Percentiles rank a stretch among this genome's conserved stretches.
Conservation (phyloP, 176 grass and related monocot genomes). For the Oropetium thomaeum region DNA sequence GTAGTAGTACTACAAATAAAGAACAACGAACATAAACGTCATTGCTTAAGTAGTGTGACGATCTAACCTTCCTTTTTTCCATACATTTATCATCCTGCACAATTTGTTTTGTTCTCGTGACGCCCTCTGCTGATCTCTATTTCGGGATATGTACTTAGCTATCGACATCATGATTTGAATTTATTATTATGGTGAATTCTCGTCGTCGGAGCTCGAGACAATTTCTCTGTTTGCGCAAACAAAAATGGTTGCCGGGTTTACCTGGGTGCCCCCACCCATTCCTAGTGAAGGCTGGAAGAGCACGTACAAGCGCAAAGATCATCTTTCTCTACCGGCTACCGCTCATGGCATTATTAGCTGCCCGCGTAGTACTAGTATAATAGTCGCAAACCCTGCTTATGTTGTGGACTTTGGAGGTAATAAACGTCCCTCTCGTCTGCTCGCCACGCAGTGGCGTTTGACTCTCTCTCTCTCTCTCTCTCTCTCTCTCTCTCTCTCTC, state of each 20-base stretch:
- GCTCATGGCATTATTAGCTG: not conserved
- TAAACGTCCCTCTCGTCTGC: not conserved
- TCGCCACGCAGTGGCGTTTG: constrained; percentile 24
- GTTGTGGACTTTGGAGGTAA: not conserved
- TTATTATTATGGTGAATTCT: not conserved
- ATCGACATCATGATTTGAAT: not conserved
- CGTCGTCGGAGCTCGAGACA: not conserved
- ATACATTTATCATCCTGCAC: not conserved
- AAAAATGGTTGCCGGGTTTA: not conserved
- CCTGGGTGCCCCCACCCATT: not conserved
- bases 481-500: not conserved
- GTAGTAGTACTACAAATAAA: too few relatives aligned
- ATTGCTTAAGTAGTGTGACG: constrained; percentile 1
- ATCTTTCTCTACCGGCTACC: not conserved
- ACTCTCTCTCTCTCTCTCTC: not conserved
- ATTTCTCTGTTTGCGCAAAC: not conserved
- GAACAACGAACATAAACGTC: constrained; percentile 11
- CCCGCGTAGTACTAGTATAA: not conserved
- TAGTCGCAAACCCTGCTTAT: not conserved
- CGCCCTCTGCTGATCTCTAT: too few relatives aligned
- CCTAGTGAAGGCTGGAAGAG: not conserved
- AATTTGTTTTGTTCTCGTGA: not conserved
- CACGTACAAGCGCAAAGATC: not conserved
- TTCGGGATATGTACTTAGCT: not conserved
- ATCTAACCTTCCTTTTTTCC: not conserved